Conservation (phyloP, 2,329 filamentous ascomycete genomes). For the Dactylonectria estremocensis region DNA sequence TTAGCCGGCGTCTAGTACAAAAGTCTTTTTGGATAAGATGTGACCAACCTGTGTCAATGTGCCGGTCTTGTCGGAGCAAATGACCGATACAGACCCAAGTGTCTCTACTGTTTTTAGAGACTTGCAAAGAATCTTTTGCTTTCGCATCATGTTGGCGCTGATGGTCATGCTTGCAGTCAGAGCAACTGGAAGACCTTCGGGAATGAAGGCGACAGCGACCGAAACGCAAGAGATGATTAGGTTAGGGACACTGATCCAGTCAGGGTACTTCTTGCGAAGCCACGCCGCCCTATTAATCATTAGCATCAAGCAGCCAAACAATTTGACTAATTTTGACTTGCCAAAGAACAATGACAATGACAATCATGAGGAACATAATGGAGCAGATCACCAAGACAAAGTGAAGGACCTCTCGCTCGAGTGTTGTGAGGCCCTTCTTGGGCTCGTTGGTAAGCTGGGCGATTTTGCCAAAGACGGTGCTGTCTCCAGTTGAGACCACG, state of each 20-base stretch:
- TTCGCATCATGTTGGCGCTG: conserved; percentile 81
- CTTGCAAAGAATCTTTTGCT: conserved; percentile 85
- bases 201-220: conserved; percentile 82
- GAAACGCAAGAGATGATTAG: conserved; percentile 82
- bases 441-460: conserved; percentile 80
- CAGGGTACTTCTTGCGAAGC: conserved; percentile 76
- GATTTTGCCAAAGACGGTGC: conserved; percentile 83
- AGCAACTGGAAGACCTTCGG: conserved; percentile 80
- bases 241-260: conserved; percentile 80
- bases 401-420: conserved; percentile 81
- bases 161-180: conserved; percentile 81
- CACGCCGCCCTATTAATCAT: conserved; percentile 71
- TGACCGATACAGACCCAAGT: conserved; percentile 79
- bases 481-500: conserved; percentile 80
- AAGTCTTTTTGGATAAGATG: neutral
- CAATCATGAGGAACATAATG: conserved; percentile 77
- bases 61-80: conserved; percentile 85
- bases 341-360: conserved; percentile 78
- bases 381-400: conserved; percentile 80
- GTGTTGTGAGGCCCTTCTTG: conserved; percentile 76
- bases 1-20: conserved; percentile 13
- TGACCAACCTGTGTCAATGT: conserved; percentile 70
- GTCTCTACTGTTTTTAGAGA: conserved; percentile 85
- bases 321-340: conserved; percentile 51
- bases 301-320: neutral